Evolutionary conservation across 2,329 filamentous ascomycete genomes (phyloP).

Genomic region (Colletotrichum viniferum): DNA sequence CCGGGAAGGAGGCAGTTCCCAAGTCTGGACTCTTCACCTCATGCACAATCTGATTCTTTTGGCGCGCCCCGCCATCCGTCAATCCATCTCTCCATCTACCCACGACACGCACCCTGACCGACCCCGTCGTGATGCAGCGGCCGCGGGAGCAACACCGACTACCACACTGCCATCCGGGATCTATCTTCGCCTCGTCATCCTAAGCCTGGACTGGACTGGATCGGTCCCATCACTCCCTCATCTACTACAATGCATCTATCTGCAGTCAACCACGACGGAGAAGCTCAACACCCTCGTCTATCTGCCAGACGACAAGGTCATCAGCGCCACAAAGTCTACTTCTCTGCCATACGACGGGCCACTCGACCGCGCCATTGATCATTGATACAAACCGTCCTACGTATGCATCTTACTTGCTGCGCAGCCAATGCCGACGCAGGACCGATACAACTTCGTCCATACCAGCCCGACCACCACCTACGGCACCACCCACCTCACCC

Average conservation of each 20-base stretch:
- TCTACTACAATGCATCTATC: background rate
- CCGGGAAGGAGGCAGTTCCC: background rate
- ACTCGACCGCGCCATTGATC: background rate
- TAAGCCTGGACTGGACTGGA: background rate
- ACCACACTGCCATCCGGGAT: background rate
- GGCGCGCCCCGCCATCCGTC: background rate
- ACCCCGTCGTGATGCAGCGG: background rate
- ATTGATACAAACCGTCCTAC: background rate
- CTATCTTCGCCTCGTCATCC: background rate
- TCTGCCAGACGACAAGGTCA: background rate
- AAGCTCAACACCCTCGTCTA: background rate
- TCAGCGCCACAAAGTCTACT: background rate
- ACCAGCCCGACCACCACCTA: background rate
- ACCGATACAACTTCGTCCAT: conserved; percentile 3
- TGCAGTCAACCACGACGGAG: background rate
- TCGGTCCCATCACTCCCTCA: background rate
- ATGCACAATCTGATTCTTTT: background rate
- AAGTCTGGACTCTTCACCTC: background rate
- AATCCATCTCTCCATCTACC: background rate
- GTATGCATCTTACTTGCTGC: background rate
- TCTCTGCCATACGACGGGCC: background rate
- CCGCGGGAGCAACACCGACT: background rate
- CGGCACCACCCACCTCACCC: background rate
- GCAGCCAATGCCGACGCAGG: background rate
- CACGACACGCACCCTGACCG: conserved; percentile 2